Evolutionary conservation across 441 rosid genomes (phyloP), one percentile per base, ranked within the genome.

Genomic region (Cnidoscolus chayamansa): DNA sequence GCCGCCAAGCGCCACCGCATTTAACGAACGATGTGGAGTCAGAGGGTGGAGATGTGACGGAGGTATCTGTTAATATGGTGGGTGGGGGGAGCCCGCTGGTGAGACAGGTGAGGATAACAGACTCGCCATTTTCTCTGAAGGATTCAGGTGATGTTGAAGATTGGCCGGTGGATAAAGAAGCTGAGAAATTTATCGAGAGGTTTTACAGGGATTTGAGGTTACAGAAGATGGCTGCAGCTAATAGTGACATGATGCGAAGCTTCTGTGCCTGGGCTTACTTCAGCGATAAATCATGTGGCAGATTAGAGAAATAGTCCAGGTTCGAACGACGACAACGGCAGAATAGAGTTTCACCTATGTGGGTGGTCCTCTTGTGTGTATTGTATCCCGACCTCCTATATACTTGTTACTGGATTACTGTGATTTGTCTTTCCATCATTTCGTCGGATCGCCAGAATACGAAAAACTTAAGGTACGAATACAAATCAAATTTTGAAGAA

Each of bases 151-250:
- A 72, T 76, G 77, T 76, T 70, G 86, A 81, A 65, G 69, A 81
- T 55, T 77, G 83, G 81, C 68, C 77, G 71, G 94, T 92, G 76
- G 93, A 92, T 58, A 76, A 75, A 77, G 89, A 86, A 2, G 96
- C 98, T 0, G 98, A 92, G 83, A 88, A 86, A 82, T 92, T 92
- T 63, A 92, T 92, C 50, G 81, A 86, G 73, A 90, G 80, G 61
- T 92, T 92, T 68, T 80, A 92, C 72, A 84, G 65, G 77, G 86
- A 92, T 50, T 59, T 87, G 68, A 84, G 87, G 86, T 77, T 81
- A 77, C 96, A 92, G 81, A 87, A 82, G 81, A 77, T 70, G 81
- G 77, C 72, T 57, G 83, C 74, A 55, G 45, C 45, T 40, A 40
- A 40, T 40, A 40, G 40, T 2, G 5, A 40, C 45, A 19, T 16